Percentiles rank a stretch among this genome's conserved stretches.
Conservation (phyloP, 1,139 yeast genomes). For the Saccharomyces hybrid region DNA sequence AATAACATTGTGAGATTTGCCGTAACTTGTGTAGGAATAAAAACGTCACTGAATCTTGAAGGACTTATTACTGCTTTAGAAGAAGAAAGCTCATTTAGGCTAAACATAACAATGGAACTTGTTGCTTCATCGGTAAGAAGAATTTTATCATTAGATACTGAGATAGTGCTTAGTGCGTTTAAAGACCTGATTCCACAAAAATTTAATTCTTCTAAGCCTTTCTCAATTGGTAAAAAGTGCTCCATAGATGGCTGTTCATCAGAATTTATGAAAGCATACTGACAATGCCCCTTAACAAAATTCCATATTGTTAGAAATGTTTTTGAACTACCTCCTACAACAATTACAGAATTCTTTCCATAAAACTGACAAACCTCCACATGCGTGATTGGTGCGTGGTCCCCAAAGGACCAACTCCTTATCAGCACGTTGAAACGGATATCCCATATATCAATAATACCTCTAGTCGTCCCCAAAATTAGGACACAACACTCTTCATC, state of each 20-base stretch:
- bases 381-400: constrained; percentile 41
- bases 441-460: constrained; percentile 77
- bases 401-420: constrained; percentile 54
- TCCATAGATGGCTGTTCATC: constrained; percentile 19
- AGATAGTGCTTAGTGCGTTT: not conserved
- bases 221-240: constrained; percentile 10
- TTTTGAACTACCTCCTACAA: constrained; percentile 60
- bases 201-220: constrained; percentile 7
- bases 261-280: constrained; percentile 43
- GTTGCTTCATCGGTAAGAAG: constrained; percentile 12
- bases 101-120: constrained; percentile 14
- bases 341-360: constrained; percentile 35
- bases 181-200: constrained; percentile 2
- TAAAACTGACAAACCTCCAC: constrained; percentile 32
- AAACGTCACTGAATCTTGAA: constrained; percentile 3
- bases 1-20: constrained; percentile 12
- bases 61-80: constrained; percentile 11
- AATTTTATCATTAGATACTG: constrained; percentile 11
- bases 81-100: constrained; percentile 11
- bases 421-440: constrained; percentile 55
- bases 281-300: constrained; percentile 56
- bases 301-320: constrained; percentile 72
- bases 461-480: constrained; percentile 66
- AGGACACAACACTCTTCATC: constrained; percentile 54
- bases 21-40: constrained; percentile 15